Percentiles rank a stretch among this genome's conserved stretches.
phyloP scores from a whole-genome alignment of 106 monocot genomes.

The Alisma plantagoaquatica region DNA sequence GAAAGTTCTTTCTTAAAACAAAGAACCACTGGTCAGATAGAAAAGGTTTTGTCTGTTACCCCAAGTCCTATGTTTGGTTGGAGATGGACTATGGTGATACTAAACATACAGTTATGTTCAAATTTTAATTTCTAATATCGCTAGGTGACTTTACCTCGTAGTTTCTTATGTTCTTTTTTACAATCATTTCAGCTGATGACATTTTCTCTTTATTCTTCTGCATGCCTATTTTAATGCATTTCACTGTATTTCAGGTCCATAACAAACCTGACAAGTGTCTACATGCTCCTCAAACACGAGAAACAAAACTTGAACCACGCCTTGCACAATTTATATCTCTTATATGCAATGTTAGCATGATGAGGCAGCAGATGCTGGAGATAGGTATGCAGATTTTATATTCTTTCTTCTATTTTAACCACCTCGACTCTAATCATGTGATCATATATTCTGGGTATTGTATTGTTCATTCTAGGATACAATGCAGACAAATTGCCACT shows the following conservation, averaged over 20 bases:
- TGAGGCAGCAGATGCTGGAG: slow-evolving; percentile 96
- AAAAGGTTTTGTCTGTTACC: slow-evolving; percentile 39
- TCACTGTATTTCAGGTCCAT: slow-evolving; percentile 20
- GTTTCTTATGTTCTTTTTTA: not conserved
- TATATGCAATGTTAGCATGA: slow-evolving; percentile 85
- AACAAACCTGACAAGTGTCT: slow-evolving; percentile 16
- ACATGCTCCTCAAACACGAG: slow-evolving; percentile 24
- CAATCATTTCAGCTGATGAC: too few relatives aligned
- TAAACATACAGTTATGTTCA: slow-evolving; percentile 33
- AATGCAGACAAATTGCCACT: slow-evolving; percentile 95
- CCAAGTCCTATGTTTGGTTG: slow-evolving; percentile 68
- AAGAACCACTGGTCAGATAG: slow-evolving; percentile 55
- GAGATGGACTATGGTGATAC: slow-evolving; percentile 84
- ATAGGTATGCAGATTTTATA: too few relatives aligned
- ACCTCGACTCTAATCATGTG: too few relatives aligned
- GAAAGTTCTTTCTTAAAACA: slow-evolving; percentile 72
- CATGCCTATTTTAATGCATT: too few relatives aligned
- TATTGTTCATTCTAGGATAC: slow-evolving; percentile 74
- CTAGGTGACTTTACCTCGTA: not conserved
- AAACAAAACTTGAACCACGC: slow-evolving; percentile 72
- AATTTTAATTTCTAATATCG: not conserved
- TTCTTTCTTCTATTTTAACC: too few relatives aligned
- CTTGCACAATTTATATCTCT: slow-evolving; percentile 81
- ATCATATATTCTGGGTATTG: too few relatives aligned
- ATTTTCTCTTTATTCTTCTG: too few relatives aligned